These are phyloP conservation scores for Nothophaeocryptopus gaeumannii DNA, from an alignment of 2,329 filamentous ascomycete genomes.

Conservation along the genomic window DNA sequence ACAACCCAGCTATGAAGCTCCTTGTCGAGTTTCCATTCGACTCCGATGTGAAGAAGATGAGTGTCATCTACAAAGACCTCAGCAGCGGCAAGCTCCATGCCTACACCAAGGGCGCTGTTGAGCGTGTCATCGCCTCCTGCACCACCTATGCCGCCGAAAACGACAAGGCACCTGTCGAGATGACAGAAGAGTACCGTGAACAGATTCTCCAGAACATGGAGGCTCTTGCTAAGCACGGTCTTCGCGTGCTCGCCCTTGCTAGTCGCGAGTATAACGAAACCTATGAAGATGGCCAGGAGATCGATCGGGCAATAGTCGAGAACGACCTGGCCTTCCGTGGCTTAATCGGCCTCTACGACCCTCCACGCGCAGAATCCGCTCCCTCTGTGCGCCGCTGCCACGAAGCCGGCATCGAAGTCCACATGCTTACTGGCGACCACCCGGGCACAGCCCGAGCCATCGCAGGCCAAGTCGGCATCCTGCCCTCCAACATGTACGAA, in stretches of 20 bases:
- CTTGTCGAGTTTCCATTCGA: constrained; percentile 71
- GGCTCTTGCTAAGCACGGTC: constrained; percentile 58
- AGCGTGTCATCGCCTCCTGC: constrained; percentile 65
- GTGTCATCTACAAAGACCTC: constrained; percentile 65
- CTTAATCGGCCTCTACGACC: constrained; percentile 83
- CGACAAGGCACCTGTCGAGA: constrained; percentile 43
- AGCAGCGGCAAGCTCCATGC: constrained; percentile 48
- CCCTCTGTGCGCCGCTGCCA: constrained; percentile 68
- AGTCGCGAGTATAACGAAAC: constrained; percentile 42
- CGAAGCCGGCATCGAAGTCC: constrained; percentile 71
- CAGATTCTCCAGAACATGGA: constrained; percentile 67
- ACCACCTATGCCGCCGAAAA: constrained; percentile 39
- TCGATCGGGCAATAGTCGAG: constrained; percentile 63
- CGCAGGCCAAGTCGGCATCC: constrained; percentile 73
- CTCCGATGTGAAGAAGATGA: constrained; percentile 74
- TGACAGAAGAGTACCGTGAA: constrained; percentile 54
- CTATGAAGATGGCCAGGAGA: constrained; percentile 48
- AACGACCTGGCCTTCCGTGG: constrained; percentile 69
- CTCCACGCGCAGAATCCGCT: constrained; percentile 76
- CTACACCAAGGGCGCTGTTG: constrained; percentile 67
- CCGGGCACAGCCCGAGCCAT: constrained; percentile 75
- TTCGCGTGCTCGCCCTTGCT: constrained; percentile 66
- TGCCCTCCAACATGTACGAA: constrained; percentile 59
- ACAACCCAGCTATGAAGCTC: constrained; percentile 51
- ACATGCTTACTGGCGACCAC: constrained; percentile 84